phyloP scores from a whole-genome alignment of 805 yeast species.

The Candida silvicultrix region DNA sequence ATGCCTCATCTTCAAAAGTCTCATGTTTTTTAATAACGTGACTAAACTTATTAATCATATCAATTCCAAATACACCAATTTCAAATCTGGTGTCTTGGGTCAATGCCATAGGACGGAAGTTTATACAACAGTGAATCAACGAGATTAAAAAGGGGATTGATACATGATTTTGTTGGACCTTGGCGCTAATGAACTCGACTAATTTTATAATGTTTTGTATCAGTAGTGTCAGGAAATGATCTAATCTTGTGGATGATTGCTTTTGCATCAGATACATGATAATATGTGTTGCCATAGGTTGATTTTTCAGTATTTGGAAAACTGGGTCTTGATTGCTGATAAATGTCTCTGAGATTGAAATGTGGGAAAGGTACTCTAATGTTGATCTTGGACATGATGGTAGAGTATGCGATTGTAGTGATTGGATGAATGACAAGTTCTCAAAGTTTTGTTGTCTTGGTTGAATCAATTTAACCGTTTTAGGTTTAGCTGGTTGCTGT shows the following conservation, averaged over 20 bases:
- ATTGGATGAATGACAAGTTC: conserved; percentile 33
- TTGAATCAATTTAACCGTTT: neutral
- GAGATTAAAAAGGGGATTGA: conserved; percentile 58
- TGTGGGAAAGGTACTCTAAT: conserved; percentile 27
- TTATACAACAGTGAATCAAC: conserved; percentile 46
- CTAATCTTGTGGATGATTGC: conserved; percentile 30
- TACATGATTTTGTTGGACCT: conserved; percentile 7
- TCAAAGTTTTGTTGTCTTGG: conserved; percentile 16
- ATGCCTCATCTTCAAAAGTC: conserved; percentile 16
- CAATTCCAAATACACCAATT: too few relatives aligned
- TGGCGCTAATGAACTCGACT: conserved; percentile 13
- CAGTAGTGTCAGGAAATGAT: conserved; percentile 39
- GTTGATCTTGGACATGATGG: conserved; percentile 29
- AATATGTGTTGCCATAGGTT: conserved; percentile 30
- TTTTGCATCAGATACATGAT: conserved; percentile 6
- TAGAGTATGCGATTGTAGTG: conserved; percentile 26
- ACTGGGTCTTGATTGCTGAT: conserved; percentile 9
- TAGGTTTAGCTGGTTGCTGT: conserved; percentile 1
- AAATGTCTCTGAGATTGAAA: conserved; percentile 22
- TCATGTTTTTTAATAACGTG: conserved; percentile 14
- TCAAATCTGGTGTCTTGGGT: conserved; percentile 23
- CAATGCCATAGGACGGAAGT: conserved; percentile 65
- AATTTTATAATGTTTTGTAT: conserved; percentile 28
- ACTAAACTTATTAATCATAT: too few relatives aligned
- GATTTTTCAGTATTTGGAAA: conserved; percentile 22